Evolutionary conservation across 352 stramenopile species (phyloP), one percentile per base, ranked within the genome.

Genomic region (Phytophthora constricta): DNA sequence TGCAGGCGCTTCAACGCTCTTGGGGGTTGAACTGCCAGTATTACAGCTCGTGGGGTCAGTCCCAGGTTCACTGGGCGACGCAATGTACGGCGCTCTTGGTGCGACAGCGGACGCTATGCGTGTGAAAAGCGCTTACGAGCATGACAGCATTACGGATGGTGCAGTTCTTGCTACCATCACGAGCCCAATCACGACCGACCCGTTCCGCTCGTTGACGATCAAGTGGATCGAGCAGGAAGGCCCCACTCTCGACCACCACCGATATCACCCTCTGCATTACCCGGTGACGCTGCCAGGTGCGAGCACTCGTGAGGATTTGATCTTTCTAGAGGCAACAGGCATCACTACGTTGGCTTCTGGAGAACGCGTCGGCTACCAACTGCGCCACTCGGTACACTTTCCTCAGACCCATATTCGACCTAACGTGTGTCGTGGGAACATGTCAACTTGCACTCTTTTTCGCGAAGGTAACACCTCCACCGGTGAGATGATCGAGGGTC

Each of bases 301-400:
- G 41, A 52, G 65, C 20, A 54, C 50, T n/a, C 86, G 84, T 28
- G 77, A 81, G n/a, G 84, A 92, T 63, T 65, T 90, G 7, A 70
- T 92, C 3, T 82, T 79, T 41, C 55, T 91, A 14, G 82, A 91
- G 34, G 60, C 68, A 19, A 90, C 79, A 1, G 84, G 84, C 17
- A 82, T 70, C 4, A 77, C 58, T 1, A 70, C 43, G n/a, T 53
- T 90, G 27, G 56, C 68, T 16, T 80, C 75, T 2, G 84, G 82
- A 16, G 80, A 92, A 45, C 77, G 62, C 4, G 50, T 92, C 52
- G 84, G 84, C 3, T 92, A 76, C 62, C 78, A 89, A 33, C 49
- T 92, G 7, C 58, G 82, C 19, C 84, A 92, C 62, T 92, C 84
- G 25, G 72, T 92, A 10, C 75, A 90, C 26, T 80, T 91, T 19